These are phyloP conservation scores for Rhynchosporium graminicola DNA, from an alignment of 2,329 filamentous ascomycete species.

Conservation along the genomic window DNA sequence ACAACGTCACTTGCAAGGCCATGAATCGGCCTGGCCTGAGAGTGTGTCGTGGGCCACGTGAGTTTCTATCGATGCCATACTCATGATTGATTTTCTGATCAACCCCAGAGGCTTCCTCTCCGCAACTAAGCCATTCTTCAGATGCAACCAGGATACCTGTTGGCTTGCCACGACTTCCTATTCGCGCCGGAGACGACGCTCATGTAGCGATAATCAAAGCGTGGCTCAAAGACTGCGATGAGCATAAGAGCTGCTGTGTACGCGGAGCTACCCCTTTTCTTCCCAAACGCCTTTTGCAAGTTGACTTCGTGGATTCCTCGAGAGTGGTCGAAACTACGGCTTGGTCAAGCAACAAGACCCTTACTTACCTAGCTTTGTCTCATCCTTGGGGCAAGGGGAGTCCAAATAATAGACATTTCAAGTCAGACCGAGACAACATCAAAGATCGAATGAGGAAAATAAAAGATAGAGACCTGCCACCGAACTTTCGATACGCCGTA, in stretches of 20 bases:
- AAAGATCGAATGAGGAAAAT: slow-evolving; percentile 15
- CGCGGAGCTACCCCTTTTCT: background rate
- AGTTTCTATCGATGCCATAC: too few relatives aligned
- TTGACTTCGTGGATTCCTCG: too few relatives aligned
- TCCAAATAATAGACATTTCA: slow-evolving; percentile 8
- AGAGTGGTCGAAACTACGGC: too few relatives aligned
- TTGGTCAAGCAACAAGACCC: background rate
- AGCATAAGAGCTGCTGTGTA: background rate
- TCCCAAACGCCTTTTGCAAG: too few relatives aligned
- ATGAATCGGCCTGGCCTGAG: too few relatives aligned
- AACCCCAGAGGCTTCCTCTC: too few relatives aligned
- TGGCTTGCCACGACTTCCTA: slow-evolving; percentile 5
- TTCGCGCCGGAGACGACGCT: background rate
- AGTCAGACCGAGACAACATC: slow-evolving; percentile 7
- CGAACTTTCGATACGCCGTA: slow-evolving; percentile 37
- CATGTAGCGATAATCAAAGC: background rate
- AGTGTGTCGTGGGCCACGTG: too few relatives aligned
- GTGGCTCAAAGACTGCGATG: slow-evolving; percentile 2
- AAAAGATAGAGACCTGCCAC: slow-evolving; percentile 26
- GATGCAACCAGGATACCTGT: background rate
- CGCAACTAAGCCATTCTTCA: too few relatives aligned
- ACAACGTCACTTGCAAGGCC: too few relatives aligned
- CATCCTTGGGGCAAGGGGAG: slow-evolving; percentile 36
- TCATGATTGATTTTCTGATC: too few relatives aligned
- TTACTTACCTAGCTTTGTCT: slow-evolving; percentile 33